These are phyloP conservation scores for Psilocybe mexicana DNA, from an alignment of 1,284 basidiomycete genomes.

Conservation along the genomic window DNA sequence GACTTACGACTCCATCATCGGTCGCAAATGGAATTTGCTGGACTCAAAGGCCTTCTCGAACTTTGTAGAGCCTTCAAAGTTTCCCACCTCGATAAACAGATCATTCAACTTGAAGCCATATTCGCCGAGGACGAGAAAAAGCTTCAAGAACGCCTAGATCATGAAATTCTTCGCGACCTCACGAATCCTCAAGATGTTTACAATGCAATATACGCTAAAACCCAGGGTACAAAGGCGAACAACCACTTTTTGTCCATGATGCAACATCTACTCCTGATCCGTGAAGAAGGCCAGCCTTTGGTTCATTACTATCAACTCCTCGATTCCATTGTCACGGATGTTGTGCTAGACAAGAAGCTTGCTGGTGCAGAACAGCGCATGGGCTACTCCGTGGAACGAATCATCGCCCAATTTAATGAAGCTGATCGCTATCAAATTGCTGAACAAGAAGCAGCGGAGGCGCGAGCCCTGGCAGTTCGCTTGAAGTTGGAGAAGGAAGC, in stretches of 20 bases:
- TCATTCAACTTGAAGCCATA: conserved; percentile 65
- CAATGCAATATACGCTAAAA: conserved; percentile 75
- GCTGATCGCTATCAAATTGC: conserved; percentile 81
- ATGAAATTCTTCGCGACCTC: conserved; percentile 76
- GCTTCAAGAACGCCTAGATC: conserved; percentile 77
- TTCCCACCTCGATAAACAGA: conserved; percentile 64
- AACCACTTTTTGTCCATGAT: conserved; percentile 91
- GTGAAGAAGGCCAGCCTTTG: conserved; percentile 82
- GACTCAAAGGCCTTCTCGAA: conserved; percentile 74
- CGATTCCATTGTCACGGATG: conserved; percentile 89
- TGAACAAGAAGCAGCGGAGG: conserved; percentile 77
- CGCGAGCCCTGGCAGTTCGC: conserved; percentile 63
- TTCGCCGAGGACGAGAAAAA: conserved; percentile 82
- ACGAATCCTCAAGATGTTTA: conserved; percentile 87
- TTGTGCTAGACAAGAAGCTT: conserved; percentile 92
- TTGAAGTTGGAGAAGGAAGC: conserved; percentile 73
- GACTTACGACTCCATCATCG: conserved; percentile 86
- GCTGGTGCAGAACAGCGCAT: conserved; percentile 84
- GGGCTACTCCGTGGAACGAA: conserved; percentile 86
- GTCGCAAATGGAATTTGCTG: conserved; percentile 87
- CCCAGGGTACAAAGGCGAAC: conserved; percentile 76
- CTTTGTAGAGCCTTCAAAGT: conserved; percentile 74
- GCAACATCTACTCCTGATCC: conserved; percentile 90
- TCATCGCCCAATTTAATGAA: conserved; percentile 91
- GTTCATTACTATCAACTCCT: conserved; percentile 92